Evolutionary conservation across 495 filamentous ascomycete species (phyloP).

Genomic region (Cairneyella variabilis): DNA sequence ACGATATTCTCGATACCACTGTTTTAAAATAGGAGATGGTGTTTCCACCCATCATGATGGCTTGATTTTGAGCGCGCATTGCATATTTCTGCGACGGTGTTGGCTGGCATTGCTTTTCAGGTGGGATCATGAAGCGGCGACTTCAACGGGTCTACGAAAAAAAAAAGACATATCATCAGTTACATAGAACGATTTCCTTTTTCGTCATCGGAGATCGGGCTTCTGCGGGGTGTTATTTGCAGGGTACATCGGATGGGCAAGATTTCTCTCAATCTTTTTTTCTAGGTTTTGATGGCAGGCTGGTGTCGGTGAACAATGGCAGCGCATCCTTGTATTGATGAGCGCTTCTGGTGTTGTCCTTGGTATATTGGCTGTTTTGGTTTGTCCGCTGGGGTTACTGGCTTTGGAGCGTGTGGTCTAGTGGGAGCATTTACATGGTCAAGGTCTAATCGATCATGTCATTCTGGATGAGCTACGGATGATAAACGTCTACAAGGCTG

Average conservation of each 20-base stretch:
- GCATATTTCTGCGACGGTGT: conserved; percentile 28
- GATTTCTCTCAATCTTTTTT: conserved; percentile 25
- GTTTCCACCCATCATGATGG: conserved; percentile 17
- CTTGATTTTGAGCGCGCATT: conserved; percentile 29
- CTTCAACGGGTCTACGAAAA: conserved; percentile 24
- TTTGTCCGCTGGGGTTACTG: conserved; percentile 8
- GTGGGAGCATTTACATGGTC: conserved; percentile 23
- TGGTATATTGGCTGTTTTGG: conserved; percentile 23
- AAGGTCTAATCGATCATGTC: conserved; percentile 23
- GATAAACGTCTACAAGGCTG: conserved; percentile 23
- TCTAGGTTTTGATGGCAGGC: conserved; percentile 15
- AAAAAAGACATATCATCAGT: conserved; percentile 25
- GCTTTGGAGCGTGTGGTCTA: conserved; percentile 20
- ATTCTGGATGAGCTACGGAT: conserved; percentile 23
- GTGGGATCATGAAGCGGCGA: conserved; percentile 25
- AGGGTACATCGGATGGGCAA: conserved; percentile 23
- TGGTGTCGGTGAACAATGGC: conserved; percentile 26
- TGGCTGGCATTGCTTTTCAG: conserved; percentile 24
- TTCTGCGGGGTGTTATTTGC: conserved; percentile 22
- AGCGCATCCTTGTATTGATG: conserved; percentile 27
- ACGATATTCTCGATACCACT: conserved; percentile 30
- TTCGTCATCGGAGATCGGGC: conserved; percentile 20
- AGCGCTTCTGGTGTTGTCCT: conserved; percentile 25
- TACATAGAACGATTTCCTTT: conserved; percentile 30
- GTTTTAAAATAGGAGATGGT: conserved; percentile 24